phyloP scores from a whole-genome alignment of 108 stramenopile genomes.

The Thalassiosira profunda region DNA sequence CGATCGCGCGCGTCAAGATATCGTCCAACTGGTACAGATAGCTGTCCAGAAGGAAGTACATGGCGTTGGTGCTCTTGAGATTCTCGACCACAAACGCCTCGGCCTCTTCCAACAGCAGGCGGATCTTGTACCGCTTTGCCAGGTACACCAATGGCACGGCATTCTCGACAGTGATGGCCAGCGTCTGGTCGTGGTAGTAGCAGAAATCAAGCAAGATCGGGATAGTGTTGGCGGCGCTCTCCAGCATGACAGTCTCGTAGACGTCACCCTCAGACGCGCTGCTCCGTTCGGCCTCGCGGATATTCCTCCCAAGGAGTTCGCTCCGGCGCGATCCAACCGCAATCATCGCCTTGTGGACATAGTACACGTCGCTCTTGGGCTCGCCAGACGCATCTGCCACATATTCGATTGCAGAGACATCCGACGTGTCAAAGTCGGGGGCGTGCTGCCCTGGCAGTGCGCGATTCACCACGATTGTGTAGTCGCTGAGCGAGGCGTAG shows the following conservation, averaged over 20 bases:
- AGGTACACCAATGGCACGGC: constrained; percentile 47
- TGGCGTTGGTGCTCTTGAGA: constrained; percentile 26
- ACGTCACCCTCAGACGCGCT: constrained; percentile 28
- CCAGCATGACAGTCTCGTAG: constrained; percentile 42
- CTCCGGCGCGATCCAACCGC: constrained; percentile 43
- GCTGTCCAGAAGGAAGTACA: constrained; percentile 39
- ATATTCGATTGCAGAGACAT: constrained; percentile 26
- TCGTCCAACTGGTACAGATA: constrained; percentile 43
- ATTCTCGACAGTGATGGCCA: constrained; percentile 41
- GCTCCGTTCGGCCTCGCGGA: constrained; percentile 38
- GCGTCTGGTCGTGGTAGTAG: constrained; percentile 32
- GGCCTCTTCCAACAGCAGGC: constrained; percentile 31
- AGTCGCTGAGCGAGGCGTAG: constrained; percentile 40
- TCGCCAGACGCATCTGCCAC: constrained; percentile 15
- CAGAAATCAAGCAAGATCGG: constrained; percentile 37
- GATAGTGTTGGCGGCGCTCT: constrained; percentile 43
- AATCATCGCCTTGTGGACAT: constrained; percentile 53
- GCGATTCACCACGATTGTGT: constrained; percentile 43
- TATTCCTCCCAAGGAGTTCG: constrained; percentile 39
- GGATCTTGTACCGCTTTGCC: constrained; percentile 41
- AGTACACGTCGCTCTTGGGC: constrained; percentile 32
- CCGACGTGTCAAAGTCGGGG: constrained; percentile 38
- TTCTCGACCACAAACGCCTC: constrained; percentile 34
- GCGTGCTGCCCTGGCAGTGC: constrained; percentile 37
- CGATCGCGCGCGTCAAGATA: constrained; percentile 37